Base-by-base conservation (phyloP, 2,329 filamentous ascomycete species). In the Aspergillus sp. region DNA sequence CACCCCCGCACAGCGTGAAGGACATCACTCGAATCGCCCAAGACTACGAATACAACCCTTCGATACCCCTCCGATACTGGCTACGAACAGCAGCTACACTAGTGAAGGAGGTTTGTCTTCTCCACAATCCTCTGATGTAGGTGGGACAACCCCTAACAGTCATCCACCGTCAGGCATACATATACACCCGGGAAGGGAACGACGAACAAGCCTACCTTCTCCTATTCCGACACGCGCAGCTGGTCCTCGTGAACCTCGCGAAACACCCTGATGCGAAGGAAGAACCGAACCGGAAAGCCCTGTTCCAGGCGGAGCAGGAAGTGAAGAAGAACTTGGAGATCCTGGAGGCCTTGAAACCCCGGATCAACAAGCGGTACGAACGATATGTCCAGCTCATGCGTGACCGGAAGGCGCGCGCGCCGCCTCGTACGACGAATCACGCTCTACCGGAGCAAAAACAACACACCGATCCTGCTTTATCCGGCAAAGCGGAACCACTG, bases 131-230 rank as follows among this genome's bases (percentile, higher is more conserved):
- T 11, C 16, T 19, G 11, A 21, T 36, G 11, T 20, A 48, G 19
- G 17, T 16, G 31, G 34, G 31, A 34, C 34, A 25, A 16, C 20
- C 17, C 20, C n/a, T 45, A 19, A 55, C 20, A 14, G 45, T 29
- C 21, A 14, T 21, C 31, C 29, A 23, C 11, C 20, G 43, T 11
- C 65, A 97, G 89, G 92, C 91, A 17, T 81, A 84, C 47, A 90
- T 93, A 62, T 96, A 96, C 68, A 82, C 94, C 64, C 82, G 83
- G 40, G 93, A 97, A 71, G 87, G 88, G 64, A 92, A 97, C 72
- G 85, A 91, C 58, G 85, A 91, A 63, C 88, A 94, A 66, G 89
- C 93, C 4, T 99, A 96, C 71, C 82, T 97, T 50, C 85, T 97
- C 54, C 83, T 96, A n/a, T 90, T 94, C 68, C 86, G 94, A 61